These are phyloP conservation scores for Euptelea pleiosperma DNA, from an alignment of 164 flowering plant species.

Conservation along the genomic window DNA sequence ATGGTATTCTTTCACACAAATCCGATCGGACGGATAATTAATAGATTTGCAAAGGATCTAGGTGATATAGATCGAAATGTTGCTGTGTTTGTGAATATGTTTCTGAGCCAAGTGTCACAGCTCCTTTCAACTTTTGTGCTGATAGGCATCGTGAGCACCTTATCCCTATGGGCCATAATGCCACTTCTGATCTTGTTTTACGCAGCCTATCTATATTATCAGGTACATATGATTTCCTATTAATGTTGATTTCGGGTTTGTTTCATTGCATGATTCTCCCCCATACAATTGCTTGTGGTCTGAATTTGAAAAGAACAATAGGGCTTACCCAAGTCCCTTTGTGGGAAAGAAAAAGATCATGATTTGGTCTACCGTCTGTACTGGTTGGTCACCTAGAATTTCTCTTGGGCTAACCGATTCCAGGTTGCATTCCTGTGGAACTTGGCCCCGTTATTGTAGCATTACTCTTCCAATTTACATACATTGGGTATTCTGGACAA, in stretches of 20 bases:
- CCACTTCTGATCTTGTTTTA: conserved; percentile 93
- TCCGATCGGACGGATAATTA: conserved; percentile 92
- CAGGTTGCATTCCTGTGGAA: too few relatives aligned
- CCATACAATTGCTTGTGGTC: too few relatives aligned
- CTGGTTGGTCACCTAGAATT: too few relatives aligned
- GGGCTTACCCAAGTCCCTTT: too few relatives aligned
- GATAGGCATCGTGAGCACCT: conserved; percentile 92
- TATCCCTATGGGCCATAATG: conserved; percentile 97
- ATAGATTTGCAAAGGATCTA: conserved; percentile 95
- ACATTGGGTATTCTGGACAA: too few relatives aligned
- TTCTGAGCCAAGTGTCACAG: conserved; percentile 69
- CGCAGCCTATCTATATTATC: conserved; percentile 86
- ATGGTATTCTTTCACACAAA: conserved; percentile 98
- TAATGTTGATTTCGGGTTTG: background rate
- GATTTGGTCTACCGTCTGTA: too few relatives aligned
- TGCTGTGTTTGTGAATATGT: conserved; percentile 77
- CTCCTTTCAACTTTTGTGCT: conserved; percentile 92
- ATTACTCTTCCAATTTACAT: too few relatives aligned
- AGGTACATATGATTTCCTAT: conserved; percentile 45
- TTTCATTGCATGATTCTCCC: background rate
- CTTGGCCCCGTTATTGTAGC: too few relatives aligned
- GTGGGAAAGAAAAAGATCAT: too few relatives aligned
- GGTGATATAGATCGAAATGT: conserved; percentile 93
- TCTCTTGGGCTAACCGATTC: too few relatives aligned
- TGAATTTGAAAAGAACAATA: too few relatives aligned